phyloP scores from a whole-genome alignment of 1,284 basidiomycete species.

The Phellopilus nigrolimitatus region DNA sequence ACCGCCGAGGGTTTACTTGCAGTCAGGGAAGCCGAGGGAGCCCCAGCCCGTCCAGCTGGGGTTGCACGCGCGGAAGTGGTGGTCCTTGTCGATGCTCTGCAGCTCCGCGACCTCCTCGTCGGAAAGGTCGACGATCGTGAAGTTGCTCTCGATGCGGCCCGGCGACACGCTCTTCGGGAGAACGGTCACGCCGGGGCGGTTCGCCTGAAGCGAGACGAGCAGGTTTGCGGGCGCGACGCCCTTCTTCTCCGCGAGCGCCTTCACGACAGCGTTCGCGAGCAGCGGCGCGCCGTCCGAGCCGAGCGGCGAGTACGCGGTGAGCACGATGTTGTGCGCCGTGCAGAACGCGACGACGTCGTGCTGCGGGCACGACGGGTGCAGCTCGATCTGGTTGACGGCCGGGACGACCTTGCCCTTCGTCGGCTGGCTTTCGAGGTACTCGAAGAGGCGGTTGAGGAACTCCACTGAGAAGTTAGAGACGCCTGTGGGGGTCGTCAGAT shows the following conservation, averaged over 20 bases:
- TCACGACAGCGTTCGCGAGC: slow-evolving; percentile 42
- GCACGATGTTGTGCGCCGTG: slow-evolving; percentile 53
- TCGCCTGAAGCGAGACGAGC: slow-evolving; percentile 62
- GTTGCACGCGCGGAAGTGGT: slow-evolving; percentile 57
- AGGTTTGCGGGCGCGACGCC: slow-evolving; percentile 51
- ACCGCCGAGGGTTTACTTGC: too few relatives aligned
- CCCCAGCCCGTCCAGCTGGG: slow-evolving; percentile 63
- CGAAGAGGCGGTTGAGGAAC: slow-evolving; percentile 51
- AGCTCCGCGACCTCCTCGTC: slow-evolving; percentile 54
- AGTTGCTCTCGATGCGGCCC: slow-evolving; percentile 50
- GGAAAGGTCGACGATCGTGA: slow-evolving; percentile 50
- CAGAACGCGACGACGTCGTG: slow-evolving; percentile 60
- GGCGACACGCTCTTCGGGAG: slow-evolving; percentile 61
- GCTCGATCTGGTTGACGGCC: slow-evolving; percentile 80
- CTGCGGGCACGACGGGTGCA: slow-evolving; percentile 69
- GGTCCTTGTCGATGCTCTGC: slow-evolving; percentile 49
- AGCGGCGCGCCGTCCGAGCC: slow-evolving; percentile 32
- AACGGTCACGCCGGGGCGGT: slow-evolving; percentile 52
- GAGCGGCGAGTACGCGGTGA: slow-evolving; percentile 75
- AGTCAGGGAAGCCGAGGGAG: slow-evolving; percentile 57
- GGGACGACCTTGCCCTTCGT: slow-evolving; percentile 59
- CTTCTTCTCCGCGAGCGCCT: slow-evolving; percentile 51
- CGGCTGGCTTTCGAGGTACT: slow-evolving; percentile 56
- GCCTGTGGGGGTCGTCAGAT: slow-evolving; percentile 32
- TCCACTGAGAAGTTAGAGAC: slow-evolving; percentile 68